Evolutionary conservation across 106 monocot genomes (phyloP), one percentile per base, ranked within the genome.

Genomic region (Allium fistulosum): DNA sequence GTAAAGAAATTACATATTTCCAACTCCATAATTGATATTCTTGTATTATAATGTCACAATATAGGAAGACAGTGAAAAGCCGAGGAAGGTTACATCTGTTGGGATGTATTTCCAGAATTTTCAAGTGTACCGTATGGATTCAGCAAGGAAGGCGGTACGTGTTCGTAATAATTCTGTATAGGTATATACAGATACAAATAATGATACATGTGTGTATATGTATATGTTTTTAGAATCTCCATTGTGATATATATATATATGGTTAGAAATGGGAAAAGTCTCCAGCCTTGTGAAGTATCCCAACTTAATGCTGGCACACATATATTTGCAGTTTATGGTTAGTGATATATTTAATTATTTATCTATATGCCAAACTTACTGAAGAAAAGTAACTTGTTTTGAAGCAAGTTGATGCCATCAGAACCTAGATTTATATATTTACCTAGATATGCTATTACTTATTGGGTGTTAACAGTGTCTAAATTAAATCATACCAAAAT

Each of bases 71-170:
- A 84, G 92, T 81, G 85, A 89, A 59, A 97, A 89, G 68, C 82
- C 85, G 7, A 83, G 91, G 46, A 92, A 97, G 64, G 69, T 82
- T 57, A 97, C 92, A 49, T 92, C 92, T 51, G 92, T 82, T 45
- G 96, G 92, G 51, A 97, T 97, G 96, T 97, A 92, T 51, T 97
- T 97, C 71, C 66, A 92, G 62, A 86, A 92, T 82, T 97, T 97
- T 73, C 96, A 92, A 75, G 96, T 97, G 1, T 92, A 97, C 61
- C 78, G 80, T 8, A 82, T 97, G 92, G 92, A 97, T 69, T 82
- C 86, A 58, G 62, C 88, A 61, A 79, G 87, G 13, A 97, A 92
- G 67, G 76, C 80, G 71, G 96, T 97, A 69, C 49, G 63, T 78
- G 14, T 2, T 56, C 11, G 14, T 48, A 69, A 7, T 57, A 49